Conservation (phyloP, 2,329 filamentous ascomycete species). For the Fusarium abutilonis region DNA sequence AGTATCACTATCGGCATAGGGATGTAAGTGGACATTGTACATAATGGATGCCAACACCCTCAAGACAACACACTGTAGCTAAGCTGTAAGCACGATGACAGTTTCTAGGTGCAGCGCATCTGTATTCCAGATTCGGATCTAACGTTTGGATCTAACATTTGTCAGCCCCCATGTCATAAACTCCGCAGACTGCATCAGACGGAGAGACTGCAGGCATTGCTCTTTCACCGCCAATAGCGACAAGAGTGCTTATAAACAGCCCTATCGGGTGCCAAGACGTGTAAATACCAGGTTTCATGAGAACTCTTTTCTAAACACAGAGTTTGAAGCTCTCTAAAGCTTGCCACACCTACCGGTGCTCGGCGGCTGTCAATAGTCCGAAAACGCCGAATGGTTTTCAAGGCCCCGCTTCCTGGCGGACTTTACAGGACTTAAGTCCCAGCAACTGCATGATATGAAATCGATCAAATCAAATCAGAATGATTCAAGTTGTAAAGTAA, state of each 20-base stretch:
- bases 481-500: neutral
- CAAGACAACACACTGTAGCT: neutral
- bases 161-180: constrained; percentile 18
- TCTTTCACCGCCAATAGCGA: constrained; percentile 1
- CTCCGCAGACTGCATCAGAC: too few species aligned
- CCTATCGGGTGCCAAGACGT: neutral
- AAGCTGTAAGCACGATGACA: constrained; percentile 17
- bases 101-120: constrained; percentile 10
- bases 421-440: constrained; percentile 41
- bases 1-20: neutral
- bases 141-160: constrained; percentile 34
- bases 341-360: constrained; percentile 29
- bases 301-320: neutral
- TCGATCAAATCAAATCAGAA: too few species aligned
- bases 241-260: neutral
- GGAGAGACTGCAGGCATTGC: neutral
- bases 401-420: constrained; percentile 37
- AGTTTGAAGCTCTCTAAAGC: neutral
- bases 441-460: constrained; percentile 14
- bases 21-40: neutral
- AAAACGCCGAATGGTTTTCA: constrained; percentile 25
- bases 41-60: neutral
- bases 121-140: constrained; percentile 20
- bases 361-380: constrained; percentile 36
- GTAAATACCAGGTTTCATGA: neutral